Percentiles rank a stretch among this genome's conserved stretches.
These are phyloP conservation scores for Cucurbita moschata DNA, from an alignment of 306 rosid genomes.

Conservation along the genomic window DNA sequence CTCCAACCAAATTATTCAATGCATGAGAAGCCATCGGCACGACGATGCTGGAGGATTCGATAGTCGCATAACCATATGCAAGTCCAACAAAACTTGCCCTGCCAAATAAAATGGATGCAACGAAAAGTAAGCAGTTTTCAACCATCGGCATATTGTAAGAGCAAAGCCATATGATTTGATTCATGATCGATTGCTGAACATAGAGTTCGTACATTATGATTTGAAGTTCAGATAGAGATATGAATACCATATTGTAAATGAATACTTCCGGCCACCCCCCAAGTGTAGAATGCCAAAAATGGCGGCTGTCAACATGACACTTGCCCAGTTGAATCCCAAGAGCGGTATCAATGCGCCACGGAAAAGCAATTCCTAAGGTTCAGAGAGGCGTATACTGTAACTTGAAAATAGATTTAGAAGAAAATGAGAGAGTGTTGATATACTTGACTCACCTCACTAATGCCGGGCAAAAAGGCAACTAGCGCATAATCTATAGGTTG, in stretches of 20 bases:
- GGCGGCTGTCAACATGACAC: constrained; percentile 43
- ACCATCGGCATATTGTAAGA: not conserved
- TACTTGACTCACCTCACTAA: constrained; percentile 58
- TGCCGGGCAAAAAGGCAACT: constrained; percentile 62
- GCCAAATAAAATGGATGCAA: not conserved
- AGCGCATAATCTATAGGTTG: constrained; percentile 61
- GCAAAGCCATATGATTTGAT: not conserved
- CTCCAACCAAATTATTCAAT: constrained; percentile 68
- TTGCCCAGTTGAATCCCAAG: constrained; percentile 62
- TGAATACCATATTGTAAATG: constrained; percentile 66
- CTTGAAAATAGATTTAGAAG: not conserved
- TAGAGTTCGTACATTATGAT: not conserved
- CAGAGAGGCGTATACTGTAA: not conserved
- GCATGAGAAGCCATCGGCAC: constrained; percentile 92
- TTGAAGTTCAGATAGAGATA: not conserved
- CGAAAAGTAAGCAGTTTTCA: not conserved
- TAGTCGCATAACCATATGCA: constrained; percentile 71
- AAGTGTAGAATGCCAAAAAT: constrained; percentile 74
- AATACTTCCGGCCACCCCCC: constrained; percentile 70
- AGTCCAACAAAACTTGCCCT: constrained; percentile 96
- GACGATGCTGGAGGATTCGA: constrained; percentile 54
- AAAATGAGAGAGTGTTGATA: not conserved
- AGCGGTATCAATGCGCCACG: constrained; percentile 82
- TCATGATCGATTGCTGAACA: not conserved
- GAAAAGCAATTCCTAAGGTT: constrained; percentile 69